A percentile compares a stretch with the other conserved stretches of the same genome.
phyloP scores from a whole-genome alignment of 2,329 filamentous ascomycete species.

The Xylaria multiplex region DNA sequence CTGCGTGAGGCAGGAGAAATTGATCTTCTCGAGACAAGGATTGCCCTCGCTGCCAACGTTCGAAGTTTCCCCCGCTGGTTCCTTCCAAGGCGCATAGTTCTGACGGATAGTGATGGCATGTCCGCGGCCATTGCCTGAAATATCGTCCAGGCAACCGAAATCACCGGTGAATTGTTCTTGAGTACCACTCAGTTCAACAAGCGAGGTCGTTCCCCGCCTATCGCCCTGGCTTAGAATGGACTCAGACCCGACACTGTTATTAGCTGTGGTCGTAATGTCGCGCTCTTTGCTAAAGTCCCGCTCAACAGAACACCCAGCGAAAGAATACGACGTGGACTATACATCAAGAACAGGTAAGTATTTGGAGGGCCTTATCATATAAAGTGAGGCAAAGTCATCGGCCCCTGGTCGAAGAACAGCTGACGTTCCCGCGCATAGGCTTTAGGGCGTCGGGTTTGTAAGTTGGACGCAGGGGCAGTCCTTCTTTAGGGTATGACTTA shows the following conservation, averaged over 20 bases:
- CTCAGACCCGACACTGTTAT: background rate
- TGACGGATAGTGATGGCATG: background rate
- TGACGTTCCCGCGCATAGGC: background rate
- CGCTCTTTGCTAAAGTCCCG: background rate
- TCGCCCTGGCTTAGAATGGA: background rate
- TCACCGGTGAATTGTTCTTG: background rate
- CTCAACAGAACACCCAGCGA: background rate
- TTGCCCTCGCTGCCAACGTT: no score
- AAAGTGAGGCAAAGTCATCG: background rate
- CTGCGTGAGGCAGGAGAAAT: background rate
- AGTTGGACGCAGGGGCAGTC: background rate
- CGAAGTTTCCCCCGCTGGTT: background rate
- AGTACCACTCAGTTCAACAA: background rate
- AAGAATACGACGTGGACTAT: background rate
- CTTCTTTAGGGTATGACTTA: background rate
- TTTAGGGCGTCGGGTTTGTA: background rate
- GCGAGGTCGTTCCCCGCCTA: background rate
- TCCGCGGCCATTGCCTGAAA: background rate
- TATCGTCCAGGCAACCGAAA: no score
- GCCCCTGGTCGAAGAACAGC: background rate
- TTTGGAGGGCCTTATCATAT: background rate
- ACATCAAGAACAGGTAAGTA: background rate
- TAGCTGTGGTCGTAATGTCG: background rate
- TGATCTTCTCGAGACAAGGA: background rate
- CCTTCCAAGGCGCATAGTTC: background rate